Base-by-base conservation (phyloP, 352 stramenopile genomes). In the Phytophthora melonis region DNA sequence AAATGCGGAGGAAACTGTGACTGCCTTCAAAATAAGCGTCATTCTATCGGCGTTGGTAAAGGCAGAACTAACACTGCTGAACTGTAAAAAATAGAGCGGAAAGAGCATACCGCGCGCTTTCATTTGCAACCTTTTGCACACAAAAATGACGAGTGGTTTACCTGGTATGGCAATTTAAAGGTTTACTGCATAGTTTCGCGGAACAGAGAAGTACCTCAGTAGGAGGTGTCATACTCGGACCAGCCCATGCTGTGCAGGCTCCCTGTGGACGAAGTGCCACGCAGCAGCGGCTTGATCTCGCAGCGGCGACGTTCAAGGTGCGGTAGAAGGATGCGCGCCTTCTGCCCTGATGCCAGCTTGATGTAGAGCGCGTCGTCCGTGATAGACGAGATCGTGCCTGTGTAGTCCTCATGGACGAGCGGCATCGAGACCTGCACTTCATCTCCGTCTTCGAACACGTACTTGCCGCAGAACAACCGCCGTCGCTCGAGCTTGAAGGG, bases 391-490 rank as follows among this genome's bases (percentile, higher is more conserved):
- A 96, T 92, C 21, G 78, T 88, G 60, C 89, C 89, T n/a, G 88
- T 84, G 73, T 92, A 96, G 41, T 93, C 75, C 67, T 93, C 82
- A 30, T 89, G 74, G 41, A 92, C 74, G 16, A 93, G 66, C 1
- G 86, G 81, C 53, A 88, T 87, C 8, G 79, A 86, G 57, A 94
- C 66, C 9, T 89, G 78, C 30, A 94, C 86, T 63, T 96, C 89
- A 53, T 96, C 89, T 43, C 89, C 89, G 47, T 96, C 87, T 65
- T 94, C 86, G 65, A 93, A 92, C 8, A 93, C 72, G 63, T 92
- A 88, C 67, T 91, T 89, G 63, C 84, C 88, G 36, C 83, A 93
- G 47, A 82, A 63, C 64, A 96, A 63, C 49, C 81, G 77, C 63
- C 86, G 85, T 56, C 83, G 83, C 39, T 89, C 77, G 23, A 83